Evolutionary conservation across 1,284 basidiomycete genomes (phyloP).

Genomic region (Ganoderma resinaceum): DNA sequence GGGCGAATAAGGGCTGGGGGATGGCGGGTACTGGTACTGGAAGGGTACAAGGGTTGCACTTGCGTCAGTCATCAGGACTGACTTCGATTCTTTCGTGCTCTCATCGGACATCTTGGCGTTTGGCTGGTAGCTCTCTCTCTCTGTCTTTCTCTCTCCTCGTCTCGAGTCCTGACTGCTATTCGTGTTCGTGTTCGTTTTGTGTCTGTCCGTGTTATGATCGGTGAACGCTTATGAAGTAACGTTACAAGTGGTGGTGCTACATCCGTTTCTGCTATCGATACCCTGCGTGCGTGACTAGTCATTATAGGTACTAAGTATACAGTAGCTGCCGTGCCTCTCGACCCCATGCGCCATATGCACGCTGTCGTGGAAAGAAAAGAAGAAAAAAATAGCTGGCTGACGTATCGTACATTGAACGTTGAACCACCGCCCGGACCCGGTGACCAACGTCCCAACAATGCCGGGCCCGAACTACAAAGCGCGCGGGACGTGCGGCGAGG

Average conservation of each 20-base stretch:
- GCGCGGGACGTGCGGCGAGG: neutral
- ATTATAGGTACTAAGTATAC: conserved; percentile 24
- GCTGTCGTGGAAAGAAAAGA: too few species aligned
- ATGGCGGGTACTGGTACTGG: neutral
- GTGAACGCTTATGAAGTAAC: conserved; percentile 26
- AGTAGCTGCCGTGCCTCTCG: conserved; percentile 30
- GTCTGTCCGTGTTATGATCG: conserved; percentile 7
- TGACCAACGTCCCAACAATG: neutral
- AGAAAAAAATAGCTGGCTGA: conserved; percentile 22
- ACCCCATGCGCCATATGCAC: too few species aligned
- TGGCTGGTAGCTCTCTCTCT: too few species aligned
- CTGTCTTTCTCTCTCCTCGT: conserved; percentile 2
- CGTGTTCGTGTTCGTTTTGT: neutral
- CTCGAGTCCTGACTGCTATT: conserved; percentile 5
- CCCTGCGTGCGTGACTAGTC: conserved; percentile 30
- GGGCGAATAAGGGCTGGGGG: conserved; percentile 61
- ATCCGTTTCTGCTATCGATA: conserved; percentile 35
- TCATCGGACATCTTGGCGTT: neutral
- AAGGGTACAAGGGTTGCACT: neutral
- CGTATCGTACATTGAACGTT: conserved; percentile 6
- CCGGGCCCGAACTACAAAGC: conserved; percentile 1
- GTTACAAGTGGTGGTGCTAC: conserved; percentile 33
- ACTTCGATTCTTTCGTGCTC: conserved; percentile 5
- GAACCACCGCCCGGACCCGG: neutral
- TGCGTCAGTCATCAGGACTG: conserved; percentile 16